Evolutionary conservation across 176 grass and related monocot species (phyloP), one percentile per base, ranked within the genome.

Genomic region (Aegilops bicornis): DNA sequence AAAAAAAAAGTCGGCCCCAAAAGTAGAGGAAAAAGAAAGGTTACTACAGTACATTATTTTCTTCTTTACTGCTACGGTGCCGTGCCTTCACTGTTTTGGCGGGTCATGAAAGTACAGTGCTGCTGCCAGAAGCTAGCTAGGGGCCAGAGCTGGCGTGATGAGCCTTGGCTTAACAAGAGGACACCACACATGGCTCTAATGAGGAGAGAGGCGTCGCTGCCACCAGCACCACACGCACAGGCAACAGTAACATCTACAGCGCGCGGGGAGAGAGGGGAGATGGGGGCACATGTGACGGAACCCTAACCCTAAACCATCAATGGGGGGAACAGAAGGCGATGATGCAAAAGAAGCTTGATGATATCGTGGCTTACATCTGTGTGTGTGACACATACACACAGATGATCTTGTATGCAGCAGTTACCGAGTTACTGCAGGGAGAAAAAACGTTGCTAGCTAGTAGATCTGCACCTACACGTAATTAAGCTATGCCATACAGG

Each of bases 301-400:
- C 89, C 89, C 89, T 91, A 91, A 91, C 89, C 89, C 85, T 90
- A 90, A 79, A 3, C 32, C 86, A 33, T 19, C 45, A 85, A 42
- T 79, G 74, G 52, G 27, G 64, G 63, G 73, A 81, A 75, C 20
- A 61, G 45, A 83, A 69, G 64, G 20, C 56, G 58, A 84, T 76
- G 71, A 76, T 84, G 82, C 58, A 50, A 76, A 84, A 64, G 37
- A 76, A 84, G 37, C 54, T 32, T 52, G 22, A 77, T 24, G 27
- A 79, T 22, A 75, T 75, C 40, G 48, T 9, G 22, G 35, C 58
- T 74, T 63, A 79, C 66, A 10, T 32, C 50, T 24, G 33, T n/a
- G 54, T 31, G 31, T 78, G 22, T 24, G 43, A 42, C 40, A 27
- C 69, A 56, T 42, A 48, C 2, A 69, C 6, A 71, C 1, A 39